A percentile compares a stretch with the other conserved stretches of the same genome.
phyloP scores from a whole-genome alignment of 129 eudicot species.

The Calendula officinalis region DNA sequence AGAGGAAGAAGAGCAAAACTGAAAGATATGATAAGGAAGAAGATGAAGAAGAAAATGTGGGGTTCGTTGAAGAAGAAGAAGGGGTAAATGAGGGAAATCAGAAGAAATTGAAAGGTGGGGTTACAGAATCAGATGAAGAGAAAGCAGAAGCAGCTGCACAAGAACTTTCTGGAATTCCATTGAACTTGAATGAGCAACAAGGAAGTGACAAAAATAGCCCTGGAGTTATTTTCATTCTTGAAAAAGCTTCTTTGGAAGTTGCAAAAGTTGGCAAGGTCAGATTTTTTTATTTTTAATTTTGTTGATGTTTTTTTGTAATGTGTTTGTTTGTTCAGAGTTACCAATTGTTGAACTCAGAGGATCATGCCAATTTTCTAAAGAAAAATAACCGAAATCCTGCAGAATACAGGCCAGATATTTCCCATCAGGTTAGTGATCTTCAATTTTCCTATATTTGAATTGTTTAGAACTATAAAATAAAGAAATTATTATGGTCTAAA shows the following conservation, averaged over 20 bases:
- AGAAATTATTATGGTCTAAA: too few relatives aligned
- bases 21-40: constrained; percentile 53
- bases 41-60: constrained; percentile 35
- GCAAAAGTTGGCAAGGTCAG: constrained; percentile 96
- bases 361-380: constrained; percentile 57
- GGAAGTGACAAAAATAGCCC: constrained; percentile 41
- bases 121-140: constrained; percentile 43
- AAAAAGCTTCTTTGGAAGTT: constrained; percentile 88
- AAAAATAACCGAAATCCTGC: constrained; percentile 66
- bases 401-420: constrained; percentile 78
- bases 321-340: constrained; percentile 52
- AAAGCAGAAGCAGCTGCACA: constrained; percentile 39
- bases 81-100: constrained; percentile 9
- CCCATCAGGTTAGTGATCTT: constrained; percentile 62
- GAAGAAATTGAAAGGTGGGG: constrained; percentile 36
- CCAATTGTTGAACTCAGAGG: constrained; percentile 87
- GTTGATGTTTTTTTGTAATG: not conserved
- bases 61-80: constrained; percentile 35
- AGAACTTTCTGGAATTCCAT: constrained; percentile 72
- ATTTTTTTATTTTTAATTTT: constrained; percentile 6
- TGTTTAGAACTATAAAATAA: not conserved
- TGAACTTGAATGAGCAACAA: constrained; percentile 35
- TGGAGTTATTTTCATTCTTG: constrained; percentile 74
- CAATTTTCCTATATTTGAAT: not conserved
- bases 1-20: constrained; percentile 58